phyloP scores from a whole-genome alignment of 2,329 filamentous ascomycete genomes.

The Penicillium janthinellum region DNA sequence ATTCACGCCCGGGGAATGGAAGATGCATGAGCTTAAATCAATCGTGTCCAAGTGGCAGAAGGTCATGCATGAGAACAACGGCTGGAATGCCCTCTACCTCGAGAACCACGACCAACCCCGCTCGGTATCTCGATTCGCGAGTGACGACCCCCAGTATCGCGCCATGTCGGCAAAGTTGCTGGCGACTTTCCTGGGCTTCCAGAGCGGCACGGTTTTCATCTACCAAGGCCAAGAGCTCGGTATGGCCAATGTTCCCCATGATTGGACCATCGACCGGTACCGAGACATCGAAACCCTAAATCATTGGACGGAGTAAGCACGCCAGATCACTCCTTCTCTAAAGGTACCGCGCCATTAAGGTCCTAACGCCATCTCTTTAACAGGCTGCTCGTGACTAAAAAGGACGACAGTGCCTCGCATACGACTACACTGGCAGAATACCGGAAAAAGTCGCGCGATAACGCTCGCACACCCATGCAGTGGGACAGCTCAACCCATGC shows the following conservation, averaged over 20 bases:
- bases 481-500: background rate
- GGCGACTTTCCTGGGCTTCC: constrained; percentile 52
- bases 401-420: background rate
- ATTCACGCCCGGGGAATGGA: constrained; percentile 42
- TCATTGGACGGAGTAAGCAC: background rate
- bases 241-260: background rate
- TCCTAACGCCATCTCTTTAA: background rate
- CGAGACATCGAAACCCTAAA: background rate
- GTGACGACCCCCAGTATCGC: constrained; percentile 43
- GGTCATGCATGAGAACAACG: constrained; percentile 51
- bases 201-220: constrained; percentile 26
- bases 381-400: background rate
- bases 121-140: constrained; percentile 49
- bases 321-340: background rate
- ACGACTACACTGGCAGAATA: background rate
- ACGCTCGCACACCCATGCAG: background rate
- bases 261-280: background rate
- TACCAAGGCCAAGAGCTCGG: constrained; percentile 12
- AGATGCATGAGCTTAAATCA: constrained; percentile 43
- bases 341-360: background rate
- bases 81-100: constrained; percentile 56
- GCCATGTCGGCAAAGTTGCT: constrained; percentile 45
- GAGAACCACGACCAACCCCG: constrained; percentile 59
- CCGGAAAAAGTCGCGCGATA: background rate
- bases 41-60: constrained; percentile 49